Base-by-base conservation (phyloP, 1,139 yeast genomes). In the Diutina pseudorugosa region DNA sequence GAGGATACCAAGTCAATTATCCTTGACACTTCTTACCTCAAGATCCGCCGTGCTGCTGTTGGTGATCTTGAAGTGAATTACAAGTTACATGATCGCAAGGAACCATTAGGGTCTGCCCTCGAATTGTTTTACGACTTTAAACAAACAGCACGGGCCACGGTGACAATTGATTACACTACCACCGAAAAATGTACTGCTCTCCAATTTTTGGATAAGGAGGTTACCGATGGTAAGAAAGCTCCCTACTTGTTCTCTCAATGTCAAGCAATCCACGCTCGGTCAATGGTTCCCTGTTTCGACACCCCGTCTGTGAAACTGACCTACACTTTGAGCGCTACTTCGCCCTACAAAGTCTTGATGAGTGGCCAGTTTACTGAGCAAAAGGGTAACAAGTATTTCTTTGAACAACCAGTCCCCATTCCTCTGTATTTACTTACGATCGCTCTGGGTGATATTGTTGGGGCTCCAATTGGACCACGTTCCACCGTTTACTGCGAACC, bases 201-300 rank as follows among this genome's bases (percentile, higher is more conserved):
- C 57, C 96, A 90, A 67, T 90, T 94, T 82, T 71, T 90, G 56
- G 81, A 78, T 51, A 83, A 85, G 45, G 82, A 79, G 53, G 88
- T 84, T 60, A 87, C 96, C n/a, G 84, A 83, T 52, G 95, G 93
- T 33, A 77, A 80, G 58, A 71, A 68, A 44, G 74, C 76, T 20
- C 94, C 95, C 2, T 86, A 88, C 65, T 75, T 90, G 59, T 90
- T 89, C 65, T 87, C 96, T 30, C 96, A 90, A 67, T 81, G 95
- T 64, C 95, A 90, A 69, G 89, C 96, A 41, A 88, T 86, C 57
- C 96, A 90, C 62, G 94, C 96, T 20, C 77, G 97, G 63, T 81
- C 95, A 23, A 74, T 90, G 60, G 83, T 85, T 69, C 96, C 97
- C 2, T 86, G 91, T 61, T 90, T 90, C 64, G 97, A 90, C 65